Conservation (phyloP, 441 rosid species). For the Gossypium gossypioides region DNA sequence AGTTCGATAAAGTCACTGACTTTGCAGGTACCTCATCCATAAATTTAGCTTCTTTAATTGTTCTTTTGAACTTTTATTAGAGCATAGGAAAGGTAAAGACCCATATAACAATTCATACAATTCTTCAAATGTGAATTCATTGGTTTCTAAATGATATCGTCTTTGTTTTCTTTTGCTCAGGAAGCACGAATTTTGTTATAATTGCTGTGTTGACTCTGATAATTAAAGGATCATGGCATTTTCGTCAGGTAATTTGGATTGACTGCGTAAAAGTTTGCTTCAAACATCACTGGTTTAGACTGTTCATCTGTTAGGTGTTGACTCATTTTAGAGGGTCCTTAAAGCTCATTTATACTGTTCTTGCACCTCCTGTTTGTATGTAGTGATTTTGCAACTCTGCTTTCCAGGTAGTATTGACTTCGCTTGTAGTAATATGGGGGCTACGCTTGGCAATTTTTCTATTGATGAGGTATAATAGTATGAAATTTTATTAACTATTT, state of each 20-base stretch:
- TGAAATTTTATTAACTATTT: not conserved
- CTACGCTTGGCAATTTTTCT: constrained; percentile 75
- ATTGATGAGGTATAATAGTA: constrained; percentile 53
- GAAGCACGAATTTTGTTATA: constrained; percentile 76
- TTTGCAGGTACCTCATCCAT: constrained; percentile 54
- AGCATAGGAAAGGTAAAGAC: not conserved
- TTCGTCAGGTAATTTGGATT: constrained; percentile 58
- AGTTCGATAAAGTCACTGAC: constrained; percentile 86
- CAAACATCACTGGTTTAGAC: not conserved
- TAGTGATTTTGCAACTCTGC: constrained; percentile 9
- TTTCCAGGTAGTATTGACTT: constrained; percentile 59
- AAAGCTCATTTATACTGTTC: too few relatives aligned
- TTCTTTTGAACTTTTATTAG: not conserved
- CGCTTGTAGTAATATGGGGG: constrained; percentile 69
- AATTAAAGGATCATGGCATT: constrained; percentile 68
- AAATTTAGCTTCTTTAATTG: not conserved
- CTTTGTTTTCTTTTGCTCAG: constrained; percentile 26
- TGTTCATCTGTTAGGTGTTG: too few relatives aligned
- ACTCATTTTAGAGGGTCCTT: too few relatives aligned
- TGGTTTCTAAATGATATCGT: not conserved
- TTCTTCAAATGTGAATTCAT: constrained; percentile 1
- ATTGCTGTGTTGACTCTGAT: constrained; percentile 67
- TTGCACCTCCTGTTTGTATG: not conserved
- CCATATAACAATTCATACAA: not conserved
- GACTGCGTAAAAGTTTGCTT: not conserved